Percentiles rank a stretch among this genome's conserved stretches.
phyloP scores from a whole-genome alignment of 2,329 filamentous ascomycete genomes.

The Nemania bipapillata region DNA sequence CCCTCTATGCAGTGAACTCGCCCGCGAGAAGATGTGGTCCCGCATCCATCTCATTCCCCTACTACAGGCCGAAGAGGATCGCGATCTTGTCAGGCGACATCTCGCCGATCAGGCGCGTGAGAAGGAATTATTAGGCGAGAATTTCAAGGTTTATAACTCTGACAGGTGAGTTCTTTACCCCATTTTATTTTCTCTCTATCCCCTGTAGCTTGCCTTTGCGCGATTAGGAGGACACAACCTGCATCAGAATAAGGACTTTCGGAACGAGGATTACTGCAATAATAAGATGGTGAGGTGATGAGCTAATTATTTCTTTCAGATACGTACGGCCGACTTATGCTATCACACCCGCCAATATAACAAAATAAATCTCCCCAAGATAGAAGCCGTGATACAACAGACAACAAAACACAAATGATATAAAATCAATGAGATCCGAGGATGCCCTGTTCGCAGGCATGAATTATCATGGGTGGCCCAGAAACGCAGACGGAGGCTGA shows the following conservation, averaged over 20 bases:
- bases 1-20: conserved; percentile 75
- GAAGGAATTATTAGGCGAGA: conserved; percentile 86
- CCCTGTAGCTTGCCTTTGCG: neutral
- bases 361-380: conserved; percentile 61
- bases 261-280: neutral
- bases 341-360: conserved; percentile 71
- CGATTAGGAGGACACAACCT: neutral
- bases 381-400: neutral
- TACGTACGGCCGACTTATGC: conserved; percentile 80
- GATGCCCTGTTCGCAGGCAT: neutral
- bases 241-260: neutral
- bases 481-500: neutral
- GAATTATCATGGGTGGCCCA: neutral
- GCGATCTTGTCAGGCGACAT: conserved; percentile 88
- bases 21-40: conserved; percentile 97
- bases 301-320: neutral
- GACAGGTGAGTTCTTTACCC: conserved; percentile 72
- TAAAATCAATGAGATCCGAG: neutral
- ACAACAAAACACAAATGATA: neutral
- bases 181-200: conserved; percentile 12
- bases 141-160: conserved; percentile 85
- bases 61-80: conserved; percentile 95
- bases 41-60: conserved; percentile 93
- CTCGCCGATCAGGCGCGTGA: conserved; percentile 88
- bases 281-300: neutral